phyloP scores from a whole-genome alignment of 2,329 filamentous ascomycete species.

The Aureobasidium sp. region DNA sequence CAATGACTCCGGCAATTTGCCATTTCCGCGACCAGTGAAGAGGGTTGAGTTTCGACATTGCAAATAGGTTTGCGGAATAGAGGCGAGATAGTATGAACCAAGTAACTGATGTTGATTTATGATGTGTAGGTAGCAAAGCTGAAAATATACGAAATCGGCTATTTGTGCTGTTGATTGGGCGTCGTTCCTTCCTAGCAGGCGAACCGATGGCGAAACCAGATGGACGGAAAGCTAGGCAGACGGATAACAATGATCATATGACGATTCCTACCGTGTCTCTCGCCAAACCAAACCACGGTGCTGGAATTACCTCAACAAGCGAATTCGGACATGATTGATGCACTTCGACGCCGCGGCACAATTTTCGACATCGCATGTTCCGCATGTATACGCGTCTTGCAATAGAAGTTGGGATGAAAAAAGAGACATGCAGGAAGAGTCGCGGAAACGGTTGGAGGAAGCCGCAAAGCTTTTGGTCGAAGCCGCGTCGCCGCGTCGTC shows the following conservation, averaged over 20 bases:
- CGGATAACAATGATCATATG: not conserved
- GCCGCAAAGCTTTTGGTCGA: not conserved
- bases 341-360: not conserved
- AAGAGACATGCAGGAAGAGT: too few relatives aligned
- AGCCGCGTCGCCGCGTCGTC: not conserved
- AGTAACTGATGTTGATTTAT: not conserved
- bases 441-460: not conserved
- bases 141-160: not conserved
- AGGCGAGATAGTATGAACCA: not conserved
- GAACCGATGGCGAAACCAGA: not conserved
- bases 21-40: conserved; percentile 19
- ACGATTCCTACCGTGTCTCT: not conserved
- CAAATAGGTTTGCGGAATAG: not conserved
- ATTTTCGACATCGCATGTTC: not conserved
- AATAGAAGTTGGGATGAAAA: not conserved
- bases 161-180: not conserved
- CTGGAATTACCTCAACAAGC: not conserved
- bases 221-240: not conserved
- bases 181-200: not conserved
- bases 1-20: conserved; percentile 14
- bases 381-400: not conserved
- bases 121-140: not conserved
- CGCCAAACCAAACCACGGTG: not conserved
- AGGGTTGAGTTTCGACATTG: conserved; percentile 20
- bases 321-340: not conserved